Evolutionary conservation across 2,329 filamentous ascomycete species (phyloP), one percentile per base, ranked within the genome.

Genomic region (Didymella lethalis): DNA sequence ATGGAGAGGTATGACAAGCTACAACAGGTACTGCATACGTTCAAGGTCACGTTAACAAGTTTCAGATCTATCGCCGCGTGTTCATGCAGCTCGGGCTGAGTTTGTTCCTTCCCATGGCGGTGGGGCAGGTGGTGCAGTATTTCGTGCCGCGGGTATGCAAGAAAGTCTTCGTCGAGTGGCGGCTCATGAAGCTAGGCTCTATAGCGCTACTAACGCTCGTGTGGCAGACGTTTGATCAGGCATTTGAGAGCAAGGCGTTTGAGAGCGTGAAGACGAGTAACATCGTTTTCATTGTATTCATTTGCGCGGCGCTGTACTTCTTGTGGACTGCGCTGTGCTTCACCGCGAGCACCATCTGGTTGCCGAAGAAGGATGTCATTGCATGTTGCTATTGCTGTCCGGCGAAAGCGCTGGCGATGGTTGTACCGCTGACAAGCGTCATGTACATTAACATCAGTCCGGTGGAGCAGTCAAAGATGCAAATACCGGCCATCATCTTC

Each of bases 331-430:
- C 81, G 0, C 81, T 90, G 11, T 90, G 87, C 60, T 86, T 85
- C 63, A 79, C 79, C 36, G 80, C 86, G 1, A 83, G 82, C 1
- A 73, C 83, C 2, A 75, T 81, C 34, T 85, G 82, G 67, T 81
- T 90, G 71, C 77, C 83, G 0, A 83, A 83, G 36, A 83, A 85
- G 57, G 86, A 91, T 66, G 85, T 88, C 0, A 84, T 91, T 48
- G 88, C 90, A 0, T 85, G 90, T 14, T 91, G 88, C 65, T 91
- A 91, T 74, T 91, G 88, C 67, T 88, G 86, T 26, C 88, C 89
- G 0, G 89, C 89, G 14, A 92, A 92, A 75, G 90, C 89, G 2
- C 88, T 88, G 1, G 87, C 86, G 2, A 80, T 92, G 57, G 88
- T 89, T 0, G 89, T 92, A 7, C 89, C 89, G 0, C 72, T 92